A percentile compares a stretch with the other conserved stretches of the same genome.
Evolutionary conservation across 257 asterid genomes (phyloP).

Genomic region (Solanum habrochaites): DNA sequence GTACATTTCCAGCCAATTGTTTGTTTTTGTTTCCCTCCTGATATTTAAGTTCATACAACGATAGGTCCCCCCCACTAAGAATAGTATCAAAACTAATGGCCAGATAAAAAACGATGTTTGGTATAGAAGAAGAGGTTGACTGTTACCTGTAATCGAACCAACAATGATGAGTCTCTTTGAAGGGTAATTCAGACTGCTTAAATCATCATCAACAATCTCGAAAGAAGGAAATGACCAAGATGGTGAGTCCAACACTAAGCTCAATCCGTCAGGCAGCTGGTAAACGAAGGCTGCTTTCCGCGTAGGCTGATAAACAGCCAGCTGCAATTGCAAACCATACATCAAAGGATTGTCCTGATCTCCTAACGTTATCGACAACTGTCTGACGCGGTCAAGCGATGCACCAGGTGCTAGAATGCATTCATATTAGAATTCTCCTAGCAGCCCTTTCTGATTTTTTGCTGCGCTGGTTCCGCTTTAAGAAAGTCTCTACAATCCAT

Average conservation of each 20-base stretch:
- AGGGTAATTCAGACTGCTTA: conserved; percentile 69
- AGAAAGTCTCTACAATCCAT: conserved; percentile 95
- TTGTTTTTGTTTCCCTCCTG: conserved; percentile 94
- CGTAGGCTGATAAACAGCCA: conserved; percentile 84
- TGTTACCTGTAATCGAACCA: conserved; percentile 77
- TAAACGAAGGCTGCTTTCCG: conserved; percentile 63
- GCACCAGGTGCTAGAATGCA: conserved; percentile 86
- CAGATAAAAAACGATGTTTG: background rate
- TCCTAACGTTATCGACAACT: conserved; percentile 61
- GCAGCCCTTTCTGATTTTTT: conserved; percentile 58
- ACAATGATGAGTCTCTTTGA: conserved; percentile 78
- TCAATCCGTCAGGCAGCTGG: conserved; percentile 93
- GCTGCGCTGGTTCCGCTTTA: conserved; percentile 77
- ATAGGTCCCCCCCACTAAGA: no score
- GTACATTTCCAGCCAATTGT: conserved; percentile 87
- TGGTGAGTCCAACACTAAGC: conserved; percentile 87
- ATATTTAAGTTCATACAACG: background rate
- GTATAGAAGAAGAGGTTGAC: background rate
- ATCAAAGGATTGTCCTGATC: conserved; percentile 51
- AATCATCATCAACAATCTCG: conserved; percentile 74
- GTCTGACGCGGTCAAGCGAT: conserved; percentile 78
- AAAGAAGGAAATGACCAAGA: conserved; percentile 76
- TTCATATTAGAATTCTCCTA: conserved; percentile 60
- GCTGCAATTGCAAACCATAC: conserved; percentile 92
- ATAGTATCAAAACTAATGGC: background rate